Evolutionary conservation across 1,284 basidiomycete genomes (phyloP), one percentile per base, ranked within the genome.

Genomic region (Sutorius eximius): DNA sequence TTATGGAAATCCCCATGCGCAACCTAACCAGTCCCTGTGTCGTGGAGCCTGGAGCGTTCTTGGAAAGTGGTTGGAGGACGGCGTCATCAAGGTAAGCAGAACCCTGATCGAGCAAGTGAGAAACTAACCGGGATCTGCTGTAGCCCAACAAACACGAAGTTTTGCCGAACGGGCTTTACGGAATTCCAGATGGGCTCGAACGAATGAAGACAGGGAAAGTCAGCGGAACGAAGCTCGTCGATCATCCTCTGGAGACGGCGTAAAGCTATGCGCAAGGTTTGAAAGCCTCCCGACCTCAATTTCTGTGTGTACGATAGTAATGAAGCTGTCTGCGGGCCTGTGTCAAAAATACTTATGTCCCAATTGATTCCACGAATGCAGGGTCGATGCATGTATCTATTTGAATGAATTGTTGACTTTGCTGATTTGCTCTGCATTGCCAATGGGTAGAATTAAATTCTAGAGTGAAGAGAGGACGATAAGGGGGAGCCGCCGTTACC

Each of bases 211-310:
- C 64, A 2, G 67, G 72, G 10, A 59, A 75, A 49, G 71, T 83
- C 15, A 82, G 79, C 27, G 80, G 74, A 3, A 62, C 66, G n/a
- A 83, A 85, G 61, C 66, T 85, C 11, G 70, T 85, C 13, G 77
- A 60, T 1, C 74, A 64, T 43, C 81, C 81, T 3, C 73, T 76
- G 47, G 79, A 83, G 57, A 79, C 74, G 12, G 53, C 36, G 29
- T 74, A 53, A 58, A 56, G 20, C n/a, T 11, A 7, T 42, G n/a
- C 30, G 29, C 24, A n/a, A 43, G 20, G 22, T 2, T 36, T 40
- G 11, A 11, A 29, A 40, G 34, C 24, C 6, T 38, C 15, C 33
- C 11, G n/a, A 37, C 27, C 32, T 46, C 32, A 20, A 41, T 3
- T 36, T 2, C 29, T 29, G 49, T 4, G 57, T 67, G 53, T 63